These are phyloP conservation scores for Scheffersomyces insectosa DNA, from an alignment of 1,139 yeast species.

Conservation along the genomic window DNA sequence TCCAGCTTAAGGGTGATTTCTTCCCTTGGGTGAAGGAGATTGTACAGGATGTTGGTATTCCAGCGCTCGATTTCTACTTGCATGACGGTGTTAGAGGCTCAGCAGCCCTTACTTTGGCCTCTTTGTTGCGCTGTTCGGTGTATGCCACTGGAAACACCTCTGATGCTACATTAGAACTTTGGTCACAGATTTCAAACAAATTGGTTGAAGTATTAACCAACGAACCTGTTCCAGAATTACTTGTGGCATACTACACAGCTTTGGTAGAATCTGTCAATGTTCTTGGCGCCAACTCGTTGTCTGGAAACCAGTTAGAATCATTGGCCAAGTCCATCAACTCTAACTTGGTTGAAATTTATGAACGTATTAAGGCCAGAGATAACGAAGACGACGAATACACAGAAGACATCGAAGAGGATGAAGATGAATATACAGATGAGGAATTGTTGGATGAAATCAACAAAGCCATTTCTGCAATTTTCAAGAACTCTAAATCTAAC, in stretches of 20 bases:
- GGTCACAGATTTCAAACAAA: constrained; percentile 72
- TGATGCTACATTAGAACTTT: constrained; percentile 60
- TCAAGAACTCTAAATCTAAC: constrained; percentile 59
- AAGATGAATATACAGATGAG: constrained; percentile 86
- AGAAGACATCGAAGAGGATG: constrained; percentile 76
- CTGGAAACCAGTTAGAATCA: constrained; percentile 55
- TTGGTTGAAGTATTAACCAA: constrained; percentile 65
- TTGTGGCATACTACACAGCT: constrained; percentile 75
- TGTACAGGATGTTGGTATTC: constrained; percentile 76
- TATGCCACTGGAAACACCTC: constrained; percentile 60
- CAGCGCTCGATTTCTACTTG: constrained; percentile 85
- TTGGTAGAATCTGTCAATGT: constrained; percentile 67
- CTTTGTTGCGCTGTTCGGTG: constrained; percentile 68
- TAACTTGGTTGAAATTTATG: constrained; percentile 67
- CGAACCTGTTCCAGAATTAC: constrained; percentile 84
- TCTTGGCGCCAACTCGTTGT: constrained; percentile 63
- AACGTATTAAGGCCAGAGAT: constrained; percentile 71
- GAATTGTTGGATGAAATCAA: constrained; percentile 84
- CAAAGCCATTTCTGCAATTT: constrained; percentile 71
- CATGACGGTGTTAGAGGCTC: constrained; percentile 95
- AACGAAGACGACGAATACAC: constrained; percentile 72
- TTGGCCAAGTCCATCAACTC: constrained; percentile 62
- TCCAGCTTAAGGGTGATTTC: constrained; percentile 79
- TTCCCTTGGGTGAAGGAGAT: constrained; percentile 82
- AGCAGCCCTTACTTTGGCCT: constrained; percentile 82